phyloP scores from a whole-genome alignment of 768 basidiomycete species.

The Megacollybia marginata region DNA sequence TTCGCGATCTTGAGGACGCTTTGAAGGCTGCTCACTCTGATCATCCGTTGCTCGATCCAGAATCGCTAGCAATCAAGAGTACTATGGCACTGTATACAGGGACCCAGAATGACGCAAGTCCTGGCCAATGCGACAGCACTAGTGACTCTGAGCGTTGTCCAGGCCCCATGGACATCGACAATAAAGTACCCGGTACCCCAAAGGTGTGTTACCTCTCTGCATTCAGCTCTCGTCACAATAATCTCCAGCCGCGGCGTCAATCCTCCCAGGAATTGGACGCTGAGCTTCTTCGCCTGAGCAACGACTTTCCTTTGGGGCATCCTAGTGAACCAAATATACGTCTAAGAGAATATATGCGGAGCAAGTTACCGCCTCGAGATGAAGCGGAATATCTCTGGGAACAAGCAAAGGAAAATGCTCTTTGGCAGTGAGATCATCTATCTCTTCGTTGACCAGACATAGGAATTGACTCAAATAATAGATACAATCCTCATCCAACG shows the following conservation, averaged over 20 bases:
- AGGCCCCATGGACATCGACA: too few species aligned
- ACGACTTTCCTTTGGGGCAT: constrained; percentile 47
- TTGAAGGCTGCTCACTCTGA: constrained; percentile 27
- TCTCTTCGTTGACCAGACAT: neutral
- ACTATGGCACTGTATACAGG: constrained; percentile 40
- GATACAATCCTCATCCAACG: constrained; percentile 61
- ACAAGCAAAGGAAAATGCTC: constrained; percentile 53
- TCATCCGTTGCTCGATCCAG: constrained; percentile 45
- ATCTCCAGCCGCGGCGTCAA: too few species aligned
- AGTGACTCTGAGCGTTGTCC: too few species aligned
- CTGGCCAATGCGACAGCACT: too few species aligned
- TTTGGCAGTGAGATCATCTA: constrained; percentile 48
- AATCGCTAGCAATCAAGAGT: constrained; percentile 49
- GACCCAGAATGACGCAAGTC: neutral
- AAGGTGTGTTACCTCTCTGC: too few species aligned
- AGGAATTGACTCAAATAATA: constrained; percentile 9
- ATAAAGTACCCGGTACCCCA: too few species aligned
- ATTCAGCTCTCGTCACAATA: too few species aligned
- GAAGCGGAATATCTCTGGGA: constrained; percentile 59
- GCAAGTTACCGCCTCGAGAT: constrained; percentile 44
- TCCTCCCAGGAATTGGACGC: constrained; percentile 15
- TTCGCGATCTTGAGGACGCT: constrained; percentile 54
- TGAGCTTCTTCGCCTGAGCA: constrained; percentile 45
- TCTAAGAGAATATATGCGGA: constrained; percentile 49
- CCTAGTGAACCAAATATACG: constrained; percentile 45